Evolutionary conservation across 2,329 filamentous ascomycete genomes (phyloP).

Genomic region (Penicillium digitatum): DNA sequence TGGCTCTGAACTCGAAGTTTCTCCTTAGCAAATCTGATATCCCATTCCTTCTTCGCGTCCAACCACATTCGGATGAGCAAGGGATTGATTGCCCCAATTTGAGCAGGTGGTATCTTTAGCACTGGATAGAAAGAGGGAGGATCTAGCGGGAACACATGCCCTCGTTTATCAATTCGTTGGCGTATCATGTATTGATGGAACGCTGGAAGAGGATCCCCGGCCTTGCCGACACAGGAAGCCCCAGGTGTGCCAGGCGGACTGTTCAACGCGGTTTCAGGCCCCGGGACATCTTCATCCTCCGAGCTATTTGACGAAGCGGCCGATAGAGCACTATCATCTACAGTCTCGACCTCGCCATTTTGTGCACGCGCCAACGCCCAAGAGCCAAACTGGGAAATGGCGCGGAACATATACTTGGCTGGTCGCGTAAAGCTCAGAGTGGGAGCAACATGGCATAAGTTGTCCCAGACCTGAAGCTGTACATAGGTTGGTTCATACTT

Average conservation of each 20-base stretch:
- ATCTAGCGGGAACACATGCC: constrained; percentile 65
- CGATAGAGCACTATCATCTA: constrained; percentile 73
- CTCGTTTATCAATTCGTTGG: constrained; percentile 76
- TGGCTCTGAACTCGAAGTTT: constrained; percentile 70
- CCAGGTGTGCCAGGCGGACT: constrained; percentile 5
- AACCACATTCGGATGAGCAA: constrained; percentile 82
- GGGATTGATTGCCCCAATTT: constrained; percentile 75
- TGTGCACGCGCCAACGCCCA: constrained; percentile 86
- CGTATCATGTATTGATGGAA: constrained; percentile 90
- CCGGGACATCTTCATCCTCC: constrained; percentile 15
- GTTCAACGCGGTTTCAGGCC: constrained; percentile 6
- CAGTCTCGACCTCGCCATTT: constrained; percentile 71
- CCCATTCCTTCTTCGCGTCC: constrained; percentile 66
- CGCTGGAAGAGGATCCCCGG: constrained; percentile 74
- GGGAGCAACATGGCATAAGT: constrained; percentile 85
- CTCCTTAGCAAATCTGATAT: constrained; percentile 64
- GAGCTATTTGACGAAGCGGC: constrained; percentile 60
- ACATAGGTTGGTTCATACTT: constrained; percentile 82
- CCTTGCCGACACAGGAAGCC: constrained; percentile 64
- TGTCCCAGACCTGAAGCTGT: constrained; percentile 93
- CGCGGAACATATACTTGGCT: constrained; percentile 92
- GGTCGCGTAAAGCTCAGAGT: constrained; percentile 95
- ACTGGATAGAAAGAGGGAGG: constrained; percentile 62
- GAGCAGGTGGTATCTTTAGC: constrained; percentile 58
- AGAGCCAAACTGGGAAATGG: constrained; percentile 86